Evolutionary conservation across 208 protist genomes (phyloP), one percentile per base, ranked within the genome.

Genomic region (Acanthamoeba royreba): DNA sequence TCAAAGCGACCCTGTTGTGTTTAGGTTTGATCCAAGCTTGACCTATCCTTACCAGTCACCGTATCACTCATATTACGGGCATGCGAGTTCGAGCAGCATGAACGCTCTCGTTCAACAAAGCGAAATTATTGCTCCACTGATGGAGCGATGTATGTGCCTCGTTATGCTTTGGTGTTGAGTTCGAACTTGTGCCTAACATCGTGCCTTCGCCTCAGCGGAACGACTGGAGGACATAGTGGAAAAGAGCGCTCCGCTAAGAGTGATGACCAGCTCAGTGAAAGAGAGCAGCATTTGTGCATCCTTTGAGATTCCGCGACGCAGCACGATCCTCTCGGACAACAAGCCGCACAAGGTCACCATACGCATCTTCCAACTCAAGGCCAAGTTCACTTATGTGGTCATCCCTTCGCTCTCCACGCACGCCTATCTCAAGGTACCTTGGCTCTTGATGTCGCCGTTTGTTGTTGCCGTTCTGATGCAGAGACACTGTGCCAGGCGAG

Each of bases 391-490:
- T 2, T 81, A 81, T 42, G 72, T 81, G 22, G 0, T 47, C 38
- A 45, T 81, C 42, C 72, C 72, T 2, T n/a, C 4, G 7, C 35
- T 49, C 40, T 81, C 72, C 0, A 81, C 72, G 38, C 72, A 81
- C 72, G 72, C 72, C 72, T 81, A 81, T 42, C 42, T 81, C 17
- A 81, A 81, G 72, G n/a, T n/a, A n/a, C n/a, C n/a, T n/a, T n/a
- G n/a, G n/a, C n/a, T n/a, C n/a, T n/a, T n/a, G n/a, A n/a, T n/a
- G n/a, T n/a, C n/a, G n/a, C n/a, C n/a, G n/a, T n/a, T n/a, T n/a
- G n/a, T n/a, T n/a, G n/a, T n/a, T n/a, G n/a, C n/a, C n/a, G n/a
- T n/a, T n/a, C n/a, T n/a, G n/a, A n/a, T n/a, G n/a, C n/a, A n/a
- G n/a, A n/a, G n/a, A n/a, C n/a, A n/a, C n/a, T n/a, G n/a, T n/a